Evolutionary conservation across 1,139 yeast species (phyloP), one percentile per base, ranked within the genome.

Genomic region (Williopsis jadinii): DNA sequence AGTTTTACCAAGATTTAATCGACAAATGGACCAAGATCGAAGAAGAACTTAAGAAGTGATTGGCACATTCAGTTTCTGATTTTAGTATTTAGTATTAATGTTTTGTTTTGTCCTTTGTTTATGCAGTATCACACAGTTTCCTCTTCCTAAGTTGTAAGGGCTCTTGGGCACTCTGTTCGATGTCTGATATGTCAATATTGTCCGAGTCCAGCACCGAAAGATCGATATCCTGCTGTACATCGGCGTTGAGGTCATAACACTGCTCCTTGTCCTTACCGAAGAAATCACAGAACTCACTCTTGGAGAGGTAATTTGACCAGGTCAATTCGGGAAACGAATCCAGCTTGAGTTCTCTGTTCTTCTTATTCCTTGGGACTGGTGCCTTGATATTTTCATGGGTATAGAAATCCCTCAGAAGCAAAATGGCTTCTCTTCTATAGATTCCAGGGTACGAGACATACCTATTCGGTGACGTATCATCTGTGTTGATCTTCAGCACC

Each of bases 331-430:
- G 92, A 46, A 82, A 83, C 27, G 71, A 77, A 38, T 77, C 73
- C 26, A 70, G 68, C 40, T 86, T 88, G 36, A 92, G 69, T n/a
- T 72, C 77, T 43, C 95, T 72, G 45, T 82, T 80, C 62, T 83
- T 82, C 59, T 88, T 88, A 27, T 74, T 66, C 52, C 84, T 77
- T 1, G 95, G 94, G 24, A 63, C 71, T 0, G 98, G 98, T 1
- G 97, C 95, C 39, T 80, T 73, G 34, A 75, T 80, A 61, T 92
- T 92, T 58, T 88, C 95, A 57, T 78, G 81, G 8, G 87, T 75
- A 60, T 92, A 92, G 62, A 92, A 92, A 55, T 78, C 75, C 42
- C 98, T 68, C 32, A 92, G 65, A 37, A 92, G 62, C 62, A 85
- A 75, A 10, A 92, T 79, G 0, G 95, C 96, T 53, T 90, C 97